These are phyloP conservation scores for Zygosaccharomyces sapae DNA, from an alignment of 1,139 yeast genomes.

Conservation along the genomic window DNA sequence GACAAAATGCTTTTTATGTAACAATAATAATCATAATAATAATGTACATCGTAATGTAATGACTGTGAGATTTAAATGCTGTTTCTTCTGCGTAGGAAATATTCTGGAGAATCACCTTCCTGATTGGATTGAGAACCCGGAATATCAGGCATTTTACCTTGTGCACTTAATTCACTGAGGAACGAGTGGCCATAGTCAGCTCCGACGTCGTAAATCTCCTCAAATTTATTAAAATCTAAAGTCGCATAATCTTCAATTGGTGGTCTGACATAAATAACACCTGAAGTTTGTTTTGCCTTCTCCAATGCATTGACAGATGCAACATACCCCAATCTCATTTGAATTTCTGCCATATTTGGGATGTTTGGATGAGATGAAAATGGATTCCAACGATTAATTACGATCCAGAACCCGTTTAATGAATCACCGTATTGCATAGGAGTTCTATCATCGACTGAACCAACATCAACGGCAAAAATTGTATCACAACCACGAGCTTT, in stretches of 20 bases:
- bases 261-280: slow-evolving; percentile 90
- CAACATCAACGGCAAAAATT: slow-evolving; percentile 95
- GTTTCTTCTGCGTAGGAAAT: slow-evolving; percentile 52
- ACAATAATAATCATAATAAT: background rate
- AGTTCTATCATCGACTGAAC: slow-evolving; percentile 86
- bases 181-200: slow-evolving; percentile 65
- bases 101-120: slow-evolving; percentile 24
- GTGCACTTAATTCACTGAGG: slow-evolving; percentile 50
- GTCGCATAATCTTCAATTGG: slow-evolving; percentile 92
- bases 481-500: slow-evolving; percentile 79
- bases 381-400: slow-evolving; percentile 85
- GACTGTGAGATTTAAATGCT: slow-evolving; percentile 43
- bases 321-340: slow-evolving; percentile 87
- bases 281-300: slow-evolving; percentile 76
- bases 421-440: slow-evolving; percentile 94
- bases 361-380: slow-evolving; percentile 82
- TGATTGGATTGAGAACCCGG: slow-evolving; percentile 44
- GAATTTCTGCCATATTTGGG: slow-evolving; percentile 94
- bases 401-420: slow-evolving; percentile 85
- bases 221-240: slow-evolving; percentile 86
- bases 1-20: background rate
- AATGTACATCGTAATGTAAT: background rate
- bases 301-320: slow-evolving; percentile 93
- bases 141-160: slow-evolving; percentile 56
- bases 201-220: slow-evolving; percentile 83